Evolutionary conservation across 106 monocot genomes (phyloP).

Genomic region (Dioscorea zingiberensis): DNA sequence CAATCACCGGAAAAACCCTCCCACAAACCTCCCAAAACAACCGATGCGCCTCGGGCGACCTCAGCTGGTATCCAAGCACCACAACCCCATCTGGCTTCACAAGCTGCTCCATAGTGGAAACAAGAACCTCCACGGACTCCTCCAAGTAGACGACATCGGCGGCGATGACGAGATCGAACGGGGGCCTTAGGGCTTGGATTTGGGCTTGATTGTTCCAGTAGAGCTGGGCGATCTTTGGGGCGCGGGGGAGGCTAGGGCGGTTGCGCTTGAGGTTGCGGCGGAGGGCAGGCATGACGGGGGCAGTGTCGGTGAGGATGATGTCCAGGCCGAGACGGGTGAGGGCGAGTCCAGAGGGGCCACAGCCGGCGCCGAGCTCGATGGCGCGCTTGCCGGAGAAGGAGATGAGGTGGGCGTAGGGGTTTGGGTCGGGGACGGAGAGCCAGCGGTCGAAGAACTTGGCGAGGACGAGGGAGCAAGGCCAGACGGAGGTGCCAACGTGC

Average conservation of each 20-base stretch:
- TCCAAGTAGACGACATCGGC: slow-evolving; percentile 97
- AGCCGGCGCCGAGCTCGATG: slow-evolving; percentile 85
- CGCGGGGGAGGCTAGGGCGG: slow-evolving; percentile 37
- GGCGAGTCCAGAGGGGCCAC: slow-evolving; percentile 76
- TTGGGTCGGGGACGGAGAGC: slow-evolving; percentile 23
- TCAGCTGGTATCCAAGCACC: slow-evolving; percentile 81
- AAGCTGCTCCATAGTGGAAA: slow-evolving; percentile 73
- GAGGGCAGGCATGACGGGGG: slow-evolving; percentile 92
- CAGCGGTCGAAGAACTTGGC: slow-evolving; percentile 89
- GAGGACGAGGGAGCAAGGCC: slow-evolving; percentile 97
- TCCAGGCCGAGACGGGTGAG: slow-evolving; percentile 70
- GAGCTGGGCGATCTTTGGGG: slow-evolving; percentile 56
- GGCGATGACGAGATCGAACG: slow-evolving; percentile 81
- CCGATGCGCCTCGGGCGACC: slow-evolving; percentile 74
- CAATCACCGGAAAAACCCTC: slow-evolving; percentile 39
- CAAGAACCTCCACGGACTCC: slow-evolving; percentile 64
- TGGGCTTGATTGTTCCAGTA: slow-evolving; percentile 76
- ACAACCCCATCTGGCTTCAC: slow-evolving; percentile 55
- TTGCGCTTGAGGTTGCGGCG: slow-evolving; percentile 86
- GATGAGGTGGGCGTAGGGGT: slow-evolving; percentile 51
- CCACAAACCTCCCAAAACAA: slow-evolving; percentile 69
- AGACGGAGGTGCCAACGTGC: slow-evolving; percentile 94
- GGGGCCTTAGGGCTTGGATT: slow-evolving; percentile 37
- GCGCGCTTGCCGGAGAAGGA: slow-evolving; percentile 59
- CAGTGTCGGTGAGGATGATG: slow-evolving; percentile 82